Evolutionary conservation across 106 monocot species (phyloP).

Genomic region (Vanilla planifolia): DNA sequence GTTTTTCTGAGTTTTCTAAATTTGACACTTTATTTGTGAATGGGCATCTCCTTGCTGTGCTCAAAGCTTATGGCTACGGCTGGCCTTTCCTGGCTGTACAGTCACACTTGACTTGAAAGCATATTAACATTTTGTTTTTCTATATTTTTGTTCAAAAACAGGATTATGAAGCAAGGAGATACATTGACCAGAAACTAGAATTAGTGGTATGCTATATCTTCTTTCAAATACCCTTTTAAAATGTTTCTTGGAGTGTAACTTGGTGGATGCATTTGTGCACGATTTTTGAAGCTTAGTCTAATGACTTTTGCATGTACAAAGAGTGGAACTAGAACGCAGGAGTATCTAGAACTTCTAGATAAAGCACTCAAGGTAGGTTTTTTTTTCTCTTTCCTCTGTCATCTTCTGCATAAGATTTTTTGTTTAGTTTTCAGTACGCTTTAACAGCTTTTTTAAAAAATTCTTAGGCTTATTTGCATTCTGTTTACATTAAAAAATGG

Average conservation of each 20-base stretch:
- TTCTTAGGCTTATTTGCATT: too few species aligned
- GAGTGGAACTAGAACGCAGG: constrained; percentile 80
- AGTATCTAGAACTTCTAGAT: constrained; percentile 70
- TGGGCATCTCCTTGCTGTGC: too few species aligned
- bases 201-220: constrained; percentile 36
- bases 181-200: constrained; percentile 83
- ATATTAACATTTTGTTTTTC: too few species aligned
- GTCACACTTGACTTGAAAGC: too few species aligned
- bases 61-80: too few species aligned
- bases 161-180: constrained; percentile 71
- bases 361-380: constrained; percentile 75
- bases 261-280: neutral
- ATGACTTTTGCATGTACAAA: constrained; percentile 14
- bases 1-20: too few species aligned
- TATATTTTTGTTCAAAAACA: constrained; percentile 16
- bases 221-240: neutral
- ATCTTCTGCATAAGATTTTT: neutral
- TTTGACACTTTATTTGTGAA: too few species aligned
- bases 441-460: too few species aligned
- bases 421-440: too few species aligned
- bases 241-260: neutral
- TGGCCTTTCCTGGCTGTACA: too few species aligned
- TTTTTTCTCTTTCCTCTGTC: neutral
- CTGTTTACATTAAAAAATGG: too few species aligned
- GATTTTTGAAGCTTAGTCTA: constrained; percentile 1